Evolutionary conservation across 805 yeast genomes (phyloP), one percentile per base, ranked within the genome.

Genomic region (Candida caryicola): DNA sequence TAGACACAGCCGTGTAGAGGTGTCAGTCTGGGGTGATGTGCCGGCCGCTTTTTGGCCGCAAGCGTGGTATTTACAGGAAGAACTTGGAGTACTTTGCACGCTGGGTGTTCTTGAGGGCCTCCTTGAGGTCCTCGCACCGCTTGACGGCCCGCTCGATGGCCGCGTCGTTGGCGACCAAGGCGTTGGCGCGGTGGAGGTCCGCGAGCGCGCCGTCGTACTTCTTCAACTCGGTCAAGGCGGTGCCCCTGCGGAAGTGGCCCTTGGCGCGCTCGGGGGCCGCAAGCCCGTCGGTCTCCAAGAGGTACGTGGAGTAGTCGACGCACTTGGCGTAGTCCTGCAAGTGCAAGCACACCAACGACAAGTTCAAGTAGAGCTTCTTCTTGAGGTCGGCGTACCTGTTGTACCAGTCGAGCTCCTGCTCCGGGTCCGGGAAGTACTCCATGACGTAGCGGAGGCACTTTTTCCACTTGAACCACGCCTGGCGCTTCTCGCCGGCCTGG

Each of bases 391-490:
- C 50, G 53, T 80, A 85, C 45, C 75, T 73, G 4, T 49, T 47
- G 46, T 62, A 70, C 59, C 72, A 66, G 15, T 73, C 76, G 10
- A 78, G 73, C 47, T 81, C 82, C 18, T 73, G 72, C 31, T 81
- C 89, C 23, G 62, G 60, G 50, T 84, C 93, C 0, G 95, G 93
- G 12, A 81, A 69, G 47, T 73, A 76, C 57, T 83, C 91, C 67
- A 81, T 79, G 23, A 82, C 74, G 49, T 85, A 85, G 41, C 88
- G 65, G 37, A 83, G 57, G 8, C 87, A 71, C 55, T 85, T 85
- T 28, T 56, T 65, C 55, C 82, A 85, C 56, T 85, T 85, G 46
- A 78, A 67, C 12, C 70, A 60, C 0, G 91, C 82, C 29, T 78
- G 73, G 23, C 66, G 48, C 34, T 56, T 65, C 21, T 71, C 71